A percentile compares a stretch with the other conserved stretches of the same genome.
Conservation (phyloP, 2,329 filamentous ascomycete species). For the Fusarium sp. region DNA sequence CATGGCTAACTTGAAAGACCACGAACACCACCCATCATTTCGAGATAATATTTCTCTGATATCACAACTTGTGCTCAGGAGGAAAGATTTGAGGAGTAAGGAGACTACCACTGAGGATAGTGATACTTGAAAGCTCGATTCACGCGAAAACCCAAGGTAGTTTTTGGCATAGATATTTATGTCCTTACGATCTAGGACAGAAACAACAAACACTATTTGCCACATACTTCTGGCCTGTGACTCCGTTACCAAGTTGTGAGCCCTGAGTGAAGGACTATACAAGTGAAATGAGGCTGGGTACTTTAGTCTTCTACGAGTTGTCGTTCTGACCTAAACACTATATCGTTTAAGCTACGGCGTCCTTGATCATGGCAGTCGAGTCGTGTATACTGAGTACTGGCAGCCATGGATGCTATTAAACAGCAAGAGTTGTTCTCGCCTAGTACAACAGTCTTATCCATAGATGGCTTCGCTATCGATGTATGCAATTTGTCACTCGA, state of each 20-base stretch:
- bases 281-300: neutral
- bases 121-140: neutral
- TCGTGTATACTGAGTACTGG: neutral
- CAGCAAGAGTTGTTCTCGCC: neutral
- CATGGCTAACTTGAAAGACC: neutral
- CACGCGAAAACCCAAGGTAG: neutral
- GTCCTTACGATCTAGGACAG: neutral
- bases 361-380: neutral
- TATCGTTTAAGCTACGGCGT: neutral
- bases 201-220: neutral
- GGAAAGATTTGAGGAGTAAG: neutral
- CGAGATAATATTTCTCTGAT: neutral
- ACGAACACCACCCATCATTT: neutral
- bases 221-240: neutral
- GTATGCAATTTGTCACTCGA: neutral
- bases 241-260: neutral
- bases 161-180: neutral
- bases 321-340: neutral
- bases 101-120: neutral
- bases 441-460: neutral
- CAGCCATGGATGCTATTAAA: neutral
- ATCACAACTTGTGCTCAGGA: neutral
- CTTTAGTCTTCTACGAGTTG: neutral
- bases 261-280: neutral
- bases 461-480: neutral